Conservation (phyloP, 2,329 filamentous ascomycete species). For the Aspergillus tamarii region DNA sequence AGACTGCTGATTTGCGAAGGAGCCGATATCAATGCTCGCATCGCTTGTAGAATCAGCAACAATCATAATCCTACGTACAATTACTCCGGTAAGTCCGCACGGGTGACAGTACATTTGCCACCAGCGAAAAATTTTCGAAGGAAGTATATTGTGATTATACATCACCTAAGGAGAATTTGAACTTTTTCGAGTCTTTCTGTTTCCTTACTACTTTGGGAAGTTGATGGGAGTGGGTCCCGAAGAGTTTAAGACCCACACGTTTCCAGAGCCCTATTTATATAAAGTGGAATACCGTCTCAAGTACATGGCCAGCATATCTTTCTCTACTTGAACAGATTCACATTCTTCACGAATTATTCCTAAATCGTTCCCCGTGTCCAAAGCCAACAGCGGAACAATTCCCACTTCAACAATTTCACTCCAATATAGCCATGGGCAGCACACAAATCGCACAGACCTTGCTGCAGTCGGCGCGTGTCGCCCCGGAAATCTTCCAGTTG, state of each 20-base stretch:
- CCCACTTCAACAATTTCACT: background rate
- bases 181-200: no score
- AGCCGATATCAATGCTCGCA: background rate
- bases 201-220: background rate
- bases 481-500: constrained; percentile 35
- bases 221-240: background rate
- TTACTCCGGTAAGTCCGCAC: no score
- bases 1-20: background rate
- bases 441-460: background rate
- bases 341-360: no score
- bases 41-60: background rate
- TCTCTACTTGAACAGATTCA: no score
- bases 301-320: no score
- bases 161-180: no score
- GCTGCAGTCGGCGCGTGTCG: constrained; percentile 13
- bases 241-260: no score
- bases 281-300: background rate
- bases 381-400: accelerated
- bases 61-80: background rate
- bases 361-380: accelerated
- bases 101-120: no score
- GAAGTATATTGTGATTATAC: no score
- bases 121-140: no score
- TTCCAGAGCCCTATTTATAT: background rate
- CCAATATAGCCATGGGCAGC: background rate